These are phyloP conservation scores for Selenicereus undatus DNA, from an alignment of 148 eudicot genomes.

Conservation along the genomic window DNA sequence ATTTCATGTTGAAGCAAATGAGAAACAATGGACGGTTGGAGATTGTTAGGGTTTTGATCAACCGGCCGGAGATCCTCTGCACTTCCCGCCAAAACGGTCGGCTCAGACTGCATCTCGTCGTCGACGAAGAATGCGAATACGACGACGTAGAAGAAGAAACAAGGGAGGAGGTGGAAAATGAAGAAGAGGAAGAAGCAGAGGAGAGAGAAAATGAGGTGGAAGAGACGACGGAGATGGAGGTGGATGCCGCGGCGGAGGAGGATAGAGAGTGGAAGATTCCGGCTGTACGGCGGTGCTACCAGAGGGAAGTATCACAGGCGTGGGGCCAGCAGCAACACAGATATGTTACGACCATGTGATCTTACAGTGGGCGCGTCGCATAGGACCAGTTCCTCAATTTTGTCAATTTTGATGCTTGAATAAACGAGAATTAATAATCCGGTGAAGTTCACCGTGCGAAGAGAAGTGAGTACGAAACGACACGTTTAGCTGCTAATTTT, in stretches of 20 bases:
- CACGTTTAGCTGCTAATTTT: constrained; percentile 4
- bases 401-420: not conserved
- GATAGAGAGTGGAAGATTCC: constrained; percentile 27
- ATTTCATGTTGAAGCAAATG: constrained; percentile 35
- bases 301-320: constrained; percentile 7
- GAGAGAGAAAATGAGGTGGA: not conserved
- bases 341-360: constrained; percentile 28
- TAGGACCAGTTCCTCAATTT: not conserved
- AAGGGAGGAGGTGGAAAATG: not conserved
- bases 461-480: not conserved
- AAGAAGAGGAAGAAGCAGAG: constrained; percentile 16
- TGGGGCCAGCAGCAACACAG: constrained; percentile 27
- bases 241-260: not conserved
- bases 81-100: constrained; percentile 58
- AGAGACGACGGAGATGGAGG: not conserved
- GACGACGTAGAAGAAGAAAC: constrained; percentile 8
- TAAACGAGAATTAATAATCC: not conserved
- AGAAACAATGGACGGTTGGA: constrained; percentile 52
- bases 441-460: not conserved
- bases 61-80: constrained; percentile 39
- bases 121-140: constrained; percentile 15
- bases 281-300: constrained; percentile 24
- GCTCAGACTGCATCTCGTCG: constrained; percentile 38
- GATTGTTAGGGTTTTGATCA: constrained; percentile 38
- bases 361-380: not conserved